These are phyloP conservation scores for Orbilia blumenaviensis DNA, from an alignment of 2,329 filamentous ascomycete genomes.

Conservation along the genomic window DNA sequence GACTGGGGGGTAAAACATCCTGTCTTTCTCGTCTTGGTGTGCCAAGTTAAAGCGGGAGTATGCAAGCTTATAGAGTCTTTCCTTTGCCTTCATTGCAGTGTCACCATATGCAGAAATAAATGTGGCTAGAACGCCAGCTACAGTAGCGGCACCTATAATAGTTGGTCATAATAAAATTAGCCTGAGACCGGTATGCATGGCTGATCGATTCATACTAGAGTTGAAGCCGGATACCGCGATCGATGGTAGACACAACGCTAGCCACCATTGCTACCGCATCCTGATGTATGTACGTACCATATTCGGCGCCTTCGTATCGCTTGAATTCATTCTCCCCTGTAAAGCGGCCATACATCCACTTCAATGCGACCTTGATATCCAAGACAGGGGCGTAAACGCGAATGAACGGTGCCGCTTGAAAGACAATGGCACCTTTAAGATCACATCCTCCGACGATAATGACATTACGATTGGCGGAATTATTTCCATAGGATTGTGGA, in stretches of 20 bases:
- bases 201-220: no score
- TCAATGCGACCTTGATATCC: no score
- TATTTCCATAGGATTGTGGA: neutral
- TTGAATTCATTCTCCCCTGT: no score
- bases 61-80: constrained; percentile 4
- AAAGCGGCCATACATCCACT: no score
- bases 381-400: neutral
- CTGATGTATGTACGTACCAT: no score
- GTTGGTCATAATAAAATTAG: neutral
- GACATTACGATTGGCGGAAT: neutral
- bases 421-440: neutral
- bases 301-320: no score
- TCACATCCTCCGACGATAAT: neutral
- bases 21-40: neutral
- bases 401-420: neutral
- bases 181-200: neutral
- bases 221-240: no score
- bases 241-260: no score
- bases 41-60: neutral
- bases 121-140: constrained; percentile 5
- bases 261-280: no score
- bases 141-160: neutral
- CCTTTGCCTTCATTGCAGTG: neutral
- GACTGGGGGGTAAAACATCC: neutral
- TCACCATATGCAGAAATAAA: neutral